Base-by-base conservation (phyloP, 2,329 filamentous ascomycete species). In the Fusarium protoensiforme region DNA sequence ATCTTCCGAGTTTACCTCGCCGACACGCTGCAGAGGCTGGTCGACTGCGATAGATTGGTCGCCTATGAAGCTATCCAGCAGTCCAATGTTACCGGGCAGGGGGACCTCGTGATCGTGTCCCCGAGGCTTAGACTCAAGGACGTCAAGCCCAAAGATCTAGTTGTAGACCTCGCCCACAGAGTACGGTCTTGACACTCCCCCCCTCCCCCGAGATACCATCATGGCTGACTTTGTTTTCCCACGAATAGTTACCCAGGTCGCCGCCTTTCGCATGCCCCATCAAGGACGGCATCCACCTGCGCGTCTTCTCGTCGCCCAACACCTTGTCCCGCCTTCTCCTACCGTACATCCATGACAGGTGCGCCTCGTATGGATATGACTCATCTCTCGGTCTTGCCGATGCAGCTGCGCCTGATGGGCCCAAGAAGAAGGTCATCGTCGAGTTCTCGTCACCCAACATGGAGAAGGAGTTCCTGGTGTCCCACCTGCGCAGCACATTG, bases 381-480 rank as follows among this genome's bases (percentile, higher is more conserved):
- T 46, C 46, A 0, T 77, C 73, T 0, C 39, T 75, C 2, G 76
- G 77, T 0, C 61, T 77, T 1, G 36, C 27, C 13, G 72, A 78
- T 9, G n/a, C 66, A 9, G 18, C 35, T 9, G 33, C 1, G 5
- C 27, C 65, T 0, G 74, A 77, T 5, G 62, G 74, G 0, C 43
- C 22, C 0, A 68, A 36, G 27, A 78, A 76, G 77, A 83, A 80
- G 78, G 82, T 91, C 18, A 84, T 94, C 31, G 86, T 94, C 61
- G 93, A 94, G 73, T 94, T 93, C 80, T 93, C 91, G 0, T 93
- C 91, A 1, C 92, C 93, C 1, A 94, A 94, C 75, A 92, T 94
- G 69, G 92, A 90, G 16, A 92, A 91, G 73, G 90, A 92, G n/a
- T 93, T 93, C 81, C 89, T 91, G 69, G 90, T 90, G 4, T 88